phyloP scores from a whole-genome alignment of 139 green algal species.

The Dunaliella primolecta region DNA sequence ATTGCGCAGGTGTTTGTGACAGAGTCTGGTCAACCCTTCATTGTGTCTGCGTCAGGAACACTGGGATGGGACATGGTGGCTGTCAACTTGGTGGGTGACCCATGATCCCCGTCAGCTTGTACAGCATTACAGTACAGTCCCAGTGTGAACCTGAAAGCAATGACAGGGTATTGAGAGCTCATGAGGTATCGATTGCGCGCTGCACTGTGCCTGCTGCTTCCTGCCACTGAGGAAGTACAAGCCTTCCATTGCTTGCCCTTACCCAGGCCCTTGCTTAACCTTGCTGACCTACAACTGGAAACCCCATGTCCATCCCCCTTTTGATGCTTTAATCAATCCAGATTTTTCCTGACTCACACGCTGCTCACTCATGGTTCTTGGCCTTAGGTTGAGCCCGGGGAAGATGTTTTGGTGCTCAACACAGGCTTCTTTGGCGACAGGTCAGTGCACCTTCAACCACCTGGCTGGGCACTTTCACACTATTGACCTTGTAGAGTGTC shows the following conservation, averaged over 20 bases:
- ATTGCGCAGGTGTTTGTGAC: conserved; percentile 22
- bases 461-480: no score
- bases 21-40: conserved; percentile 26
- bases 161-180: neutral
- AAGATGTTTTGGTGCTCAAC: conserved; percentile 25
- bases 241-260: no score
- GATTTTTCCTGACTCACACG: no score
- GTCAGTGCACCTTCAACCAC: conserved; percentile 2
- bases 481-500: no score
- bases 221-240: neutral
- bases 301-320: no score
- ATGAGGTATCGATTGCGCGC: neutral
- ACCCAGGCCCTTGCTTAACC: neutral
- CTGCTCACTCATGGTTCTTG: no score
- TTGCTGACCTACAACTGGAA: no score
- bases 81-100: conserved; percentile 13
- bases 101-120: neutral
- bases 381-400: conserved; percentile 22
- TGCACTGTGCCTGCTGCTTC: no score
- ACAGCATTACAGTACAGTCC: neutral
- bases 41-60: conserved; percentile 23
- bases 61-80: conserved; percentile 34
- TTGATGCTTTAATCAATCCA: no score
- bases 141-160: neutral
- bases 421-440: conserved; percentile 33